phyloP scores from a whole-genome alignment of 306 rosid genomes.

The Glycine soja region DNA sequence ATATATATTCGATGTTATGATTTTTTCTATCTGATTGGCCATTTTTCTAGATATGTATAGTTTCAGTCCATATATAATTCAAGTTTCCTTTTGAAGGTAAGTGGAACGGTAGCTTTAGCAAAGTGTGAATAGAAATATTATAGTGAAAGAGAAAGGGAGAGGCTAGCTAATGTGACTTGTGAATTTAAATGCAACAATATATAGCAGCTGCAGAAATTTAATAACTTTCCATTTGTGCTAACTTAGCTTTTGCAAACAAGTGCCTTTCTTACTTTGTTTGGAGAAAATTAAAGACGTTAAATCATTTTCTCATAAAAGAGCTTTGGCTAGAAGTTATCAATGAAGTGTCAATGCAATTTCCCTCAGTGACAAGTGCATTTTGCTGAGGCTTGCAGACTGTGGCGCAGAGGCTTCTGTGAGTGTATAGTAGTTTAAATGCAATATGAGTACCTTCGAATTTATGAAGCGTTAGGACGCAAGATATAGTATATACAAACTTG shows the following conservation, averaged over 20 bases:
- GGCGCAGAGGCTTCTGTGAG: conserved; percentile 22
- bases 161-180: conserved; percentile 33
- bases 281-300: conserved; percentile 29
- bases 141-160: conserved; percentile 13
- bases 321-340: conserved; percentile 8
- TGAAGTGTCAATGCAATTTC: conserved; percentile 5
- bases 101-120: conserved; percentile 10
- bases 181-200: conserved; percentile 39
- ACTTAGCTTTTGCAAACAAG: conserved; percentile 35
- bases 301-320: conserved; percentile 47
- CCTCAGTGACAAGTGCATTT: conserved; percentile 21
- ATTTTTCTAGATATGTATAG: conserved; percentile 17
- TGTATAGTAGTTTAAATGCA: conserved; percentile 37
- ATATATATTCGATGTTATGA: not conserved
- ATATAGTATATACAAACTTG: not conserved
- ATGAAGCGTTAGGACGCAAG: conserved; percentile 6
- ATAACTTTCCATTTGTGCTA: conserved; percentile 38
- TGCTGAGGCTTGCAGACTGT: conserved; percentile 38
- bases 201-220: conserved; percentile 43
- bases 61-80: conserved; percentile 7
- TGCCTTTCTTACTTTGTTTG: conserved; percentile 35
- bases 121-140: conserved; percentile 1
- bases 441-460: conserved; percentile 41
- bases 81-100: conserved; percentile 20
- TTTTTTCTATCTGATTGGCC: not conserved